phyloP scores from a whole-genome alignment of 306 rosid genomes.

The Lablab purpureus region DNA sequence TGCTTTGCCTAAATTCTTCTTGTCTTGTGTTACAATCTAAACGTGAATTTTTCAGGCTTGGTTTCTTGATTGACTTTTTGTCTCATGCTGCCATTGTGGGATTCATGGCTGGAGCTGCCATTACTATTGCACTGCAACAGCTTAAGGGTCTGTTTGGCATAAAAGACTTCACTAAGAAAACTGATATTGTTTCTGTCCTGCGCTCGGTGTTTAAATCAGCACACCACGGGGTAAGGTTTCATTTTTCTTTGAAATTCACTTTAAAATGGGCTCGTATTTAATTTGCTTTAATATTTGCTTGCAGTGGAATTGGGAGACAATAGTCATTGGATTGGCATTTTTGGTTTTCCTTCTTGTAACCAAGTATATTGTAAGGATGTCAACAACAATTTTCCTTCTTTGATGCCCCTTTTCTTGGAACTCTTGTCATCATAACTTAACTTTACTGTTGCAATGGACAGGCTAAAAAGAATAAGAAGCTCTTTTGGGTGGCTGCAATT shows the following conservation, averaged over 20 bases:
- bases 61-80: conserved; percentile 86
- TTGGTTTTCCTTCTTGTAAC: conserved; percentile 67
- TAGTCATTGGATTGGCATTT: conserved; percentile 70
- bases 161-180: conserved; percentile 67
- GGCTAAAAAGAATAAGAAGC: conserved; percentile 74
- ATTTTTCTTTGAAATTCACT: conserved; percentile 17
- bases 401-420: neutral
- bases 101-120: conserved; percentile 92
- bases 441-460: conserved; percentile 38
- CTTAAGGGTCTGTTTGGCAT: conserved; percentile 89
- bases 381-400: conserved; percentile 2
- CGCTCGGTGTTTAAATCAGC: conserved; percentile 59
- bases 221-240: conserved; percentile 72
- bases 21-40: neutral
- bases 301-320: conserved; percentile 97
- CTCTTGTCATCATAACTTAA: conserved; percentile 3
- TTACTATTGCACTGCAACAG: conserved; percentile 87
- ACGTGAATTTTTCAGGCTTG: conserved; percentile 62
- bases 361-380: conserved; percentile 70
- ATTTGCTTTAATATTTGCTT: conserved; percentile 34
- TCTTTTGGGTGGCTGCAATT: conserved; percentile 84
- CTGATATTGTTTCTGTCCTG: conserved; percentile 78
- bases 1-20: neutral
- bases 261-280: neutral
- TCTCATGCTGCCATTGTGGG: conserved; percentile 95